Conservation (phyloP, 176 grass and related monocot genomes). For the Avena eriantha region DNA sequence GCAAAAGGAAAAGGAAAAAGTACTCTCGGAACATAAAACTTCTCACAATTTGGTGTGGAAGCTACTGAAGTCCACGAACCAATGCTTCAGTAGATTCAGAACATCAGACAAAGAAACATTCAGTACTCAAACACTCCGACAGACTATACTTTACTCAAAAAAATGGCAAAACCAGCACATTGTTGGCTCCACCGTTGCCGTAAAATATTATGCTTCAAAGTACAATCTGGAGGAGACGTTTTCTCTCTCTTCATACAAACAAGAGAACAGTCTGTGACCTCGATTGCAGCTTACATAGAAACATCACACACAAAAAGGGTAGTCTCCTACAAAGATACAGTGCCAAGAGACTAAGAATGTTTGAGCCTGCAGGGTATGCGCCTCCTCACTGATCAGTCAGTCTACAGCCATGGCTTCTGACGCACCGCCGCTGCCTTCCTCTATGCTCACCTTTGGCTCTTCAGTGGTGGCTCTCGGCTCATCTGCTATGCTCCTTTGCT, state of each 20-base stretch:
- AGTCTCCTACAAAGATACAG: not conserved
- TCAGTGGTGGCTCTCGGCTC: constrained; percentile 55
- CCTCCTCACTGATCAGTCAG: constrained; percentile 31
- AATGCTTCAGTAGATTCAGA: not conserved
- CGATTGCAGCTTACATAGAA: not conserved
- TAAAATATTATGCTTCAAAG: not conserved
- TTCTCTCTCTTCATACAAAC: not conserved
- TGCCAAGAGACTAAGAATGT: not conserved
- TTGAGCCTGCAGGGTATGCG: not conserved
- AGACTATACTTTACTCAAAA: not conserved
- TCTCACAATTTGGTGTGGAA: not conserved
- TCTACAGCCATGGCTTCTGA: constrained; percentile 89
- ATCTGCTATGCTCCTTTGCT: constrained; percentile 74
- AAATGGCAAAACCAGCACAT: not conserved
- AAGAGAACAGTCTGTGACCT: not conserved
- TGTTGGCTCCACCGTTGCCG: not conserved
- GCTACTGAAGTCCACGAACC: not conserved
- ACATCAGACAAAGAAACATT: not conserved
- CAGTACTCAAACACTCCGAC: not conserved
- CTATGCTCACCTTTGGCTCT: constrained; percentile 69
- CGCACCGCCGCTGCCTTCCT: constrained; percentile 67
- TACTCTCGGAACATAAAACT: too few species aligned
- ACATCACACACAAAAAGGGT: not conserved
- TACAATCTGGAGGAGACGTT: not conserved
- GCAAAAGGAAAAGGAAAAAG: not conserved